A percentile compares a stretch with the other conserved stretches of the same genome.
phyloP scores from a whole-genome alignment of 495 filamentous ascomycete genomes.

The Sordaria brevicollis region DNA sequence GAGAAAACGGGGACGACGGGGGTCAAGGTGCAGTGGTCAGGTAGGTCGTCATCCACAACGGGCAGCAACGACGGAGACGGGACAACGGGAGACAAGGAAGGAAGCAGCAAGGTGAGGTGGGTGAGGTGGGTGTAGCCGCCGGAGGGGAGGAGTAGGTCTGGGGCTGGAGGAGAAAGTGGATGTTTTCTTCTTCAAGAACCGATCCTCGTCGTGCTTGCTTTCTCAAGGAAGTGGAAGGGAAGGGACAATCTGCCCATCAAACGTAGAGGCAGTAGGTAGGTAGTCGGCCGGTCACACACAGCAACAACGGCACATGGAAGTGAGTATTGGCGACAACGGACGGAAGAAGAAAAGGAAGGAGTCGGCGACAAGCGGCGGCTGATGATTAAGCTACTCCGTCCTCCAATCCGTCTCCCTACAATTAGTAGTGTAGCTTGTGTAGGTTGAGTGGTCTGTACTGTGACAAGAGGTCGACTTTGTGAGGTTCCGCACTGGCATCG shows the following conservation, averaged over 20 bases:
- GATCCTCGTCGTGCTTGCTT: not conserved
- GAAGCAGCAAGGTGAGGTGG: not conserved
- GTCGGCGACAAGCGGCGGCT: not conserved
- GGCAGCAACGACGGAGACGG: not conserved
- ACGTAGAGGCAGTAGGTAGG: no score
- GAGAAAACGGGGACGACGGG: not conserved
- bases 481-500: slow-evolving; percentile 4
- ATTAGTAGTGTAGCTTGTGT: no score
- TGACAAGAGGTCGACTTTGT: not conserved
- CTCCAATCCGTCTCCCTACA: no score
- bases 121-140: not conserved
- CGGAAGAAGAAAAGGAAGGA: not conserved
- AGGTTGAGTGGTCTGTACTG: not conserved
- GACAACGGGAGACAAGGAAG: not conserved
- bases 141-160: not conserved
- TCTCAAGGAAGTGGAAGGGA: no score
- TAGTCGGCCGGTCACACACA: not conserved
- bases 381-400: slow-evolving; percentile 16
- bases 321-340: no score
- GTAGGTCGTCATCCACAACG: not conserved
- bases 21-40: not conserved
- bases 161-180: not conserved
- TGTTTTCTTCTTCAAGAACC: not conserved
- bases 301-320: not conserved
- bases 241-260: no score